These are phyloP conservation scores for Tetracentron sinense DNA, from an alignment of 164 flowering plant genomes.

Conservation along the genomic window DNA sequence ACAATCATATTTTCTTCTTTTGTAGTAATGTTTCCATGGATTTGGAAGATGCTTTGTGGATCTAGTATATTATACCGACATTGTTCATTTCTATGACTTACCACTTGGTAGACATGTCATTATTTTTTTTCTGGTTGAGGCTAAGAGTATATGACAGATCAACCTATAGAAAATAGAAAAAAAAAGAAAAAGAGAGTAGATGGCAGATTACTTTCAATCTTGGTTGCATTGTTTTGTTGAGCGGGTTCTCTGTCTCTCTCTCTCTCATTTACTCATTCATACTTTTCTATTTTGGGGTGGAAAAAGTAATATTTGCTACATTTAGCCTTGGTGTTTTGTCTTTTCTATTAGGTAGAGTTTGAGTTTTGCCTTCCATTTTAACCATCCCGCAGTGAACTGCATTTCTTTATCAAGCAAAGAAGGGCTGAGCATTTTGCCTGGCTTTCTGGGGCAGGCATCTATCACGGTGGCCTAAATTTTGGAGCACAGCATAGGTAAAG, in stretches of 20 bases:
- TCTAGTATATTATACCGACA: no score
- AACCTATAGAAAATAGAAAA: no score
- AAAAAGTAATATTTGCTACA: neutral
- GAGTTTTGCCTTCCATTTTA: conserved; percentile 5
- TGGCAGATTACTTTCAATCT: no score
- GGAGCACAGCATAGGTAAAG: conserved; percentile 83
- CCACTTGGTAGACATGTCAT: neutral
- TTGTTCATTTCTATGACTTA: neutral
- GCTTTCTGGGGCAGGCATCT: conserved; percentile 99
- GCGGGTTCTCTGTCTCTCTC: no score
- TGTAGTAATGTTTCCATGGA: no score
- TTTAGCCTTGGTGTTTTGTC: neutral
- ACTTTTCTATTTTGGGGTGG: neutral
- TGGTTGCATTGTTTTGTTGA: no score
- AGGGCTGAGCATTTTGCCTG: conserved; percentile 97
- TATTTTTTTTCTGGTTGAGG: neutral
- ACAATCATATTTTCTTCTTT: no score
- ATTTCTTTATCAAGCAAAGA: conserved; percentile 93
- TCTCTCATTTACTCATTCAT: neutral
- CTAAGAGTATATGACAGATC: neutral
- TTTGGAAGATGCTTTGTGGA: no score
- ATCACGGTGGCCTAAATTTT: conserved; percentile 93
- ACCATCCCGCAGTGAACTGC: conserved; percentile 72
- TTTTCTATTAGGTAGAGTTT: neutral
- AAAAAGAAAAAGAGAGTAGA: no score